These are phyloP conservation scores for Volutella citrinella DNA, from an alignment of 2,329 filamentous ascomycete species.

Conservation along the genomic window DNA sequence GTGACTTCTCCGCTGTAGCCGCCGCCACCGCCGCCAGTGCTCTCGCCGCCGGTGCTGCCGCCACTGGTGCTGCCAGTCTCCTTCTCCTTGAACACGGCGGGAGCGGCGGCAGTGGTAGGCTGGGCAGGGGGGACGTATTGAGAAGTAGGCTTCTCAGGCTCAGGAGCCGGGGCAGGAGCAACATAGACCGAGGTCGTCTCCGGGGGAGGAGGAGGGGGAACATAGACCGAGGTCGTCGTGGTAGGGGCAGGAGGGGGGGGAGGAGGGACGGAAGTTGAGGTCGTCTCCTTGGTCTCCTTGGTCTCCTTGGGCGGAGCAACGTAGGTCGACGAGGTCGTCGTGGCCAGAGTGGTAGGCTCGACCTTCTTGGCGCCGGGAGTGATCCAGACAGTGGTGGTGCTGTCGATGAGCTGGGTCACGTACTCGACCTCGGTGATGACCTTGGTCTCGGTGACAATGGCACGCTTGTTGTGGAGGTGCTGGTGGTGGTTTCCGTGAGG, in stretches of 20 bases:
- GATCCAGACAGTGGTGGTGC: slow-evolving; percentile 45
- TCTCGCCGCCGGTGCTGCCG: too few relatives aligned
- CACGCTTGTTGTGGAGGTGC: slow-evolving; percentile 35
- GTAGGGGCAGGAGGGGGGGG: slow-evolving; percentile 18
- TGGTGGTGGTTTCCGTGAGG: slow-evolving; percentile 42
- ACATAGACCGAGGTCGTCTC: slow-evolving; percentile 13
- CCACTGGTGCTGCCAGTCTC: too few relatives aligned
- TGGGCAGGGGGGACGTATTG: slow-evolving; percentile 13
- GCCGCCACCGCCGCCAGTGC: slow-evolving; percentile 12
- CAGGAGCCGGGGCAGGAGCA: slow-evolving; percentile 9
- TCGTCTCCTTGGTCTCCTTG: slow-evolving; percentile 18
- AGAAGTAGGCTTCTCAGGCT: slow-evolving; percentile 9
- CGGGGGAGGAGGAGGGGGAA: slow-evolving; percentile 18
- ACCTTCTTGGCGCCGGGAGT: slow-evolving; percentile 30
- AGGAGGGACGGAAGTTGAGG: slow-evolving; percentile 19
- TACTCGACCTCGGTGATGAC: slow-evolving; percentile 49
- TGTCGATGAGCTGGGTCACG: slow-evolving; percentile 48
- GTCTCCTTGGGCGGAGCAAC: slow-evolving; percentile 13
- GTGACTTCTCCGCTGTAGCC: slow-evolving; percentile 55
- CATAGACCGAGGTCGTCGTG: slow-evolving; percentile 19
- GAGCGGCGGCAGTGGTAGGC: slow-evolving; percentile 14
- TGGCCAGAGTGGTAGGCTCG: slow-evolving; percentile 21
- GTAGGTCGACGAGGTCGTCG: slow-evolving; percentile 14
- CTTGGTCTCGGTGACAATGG: slow-evolving; percentile 45
- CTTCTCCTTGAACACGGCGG: slow-evolving; percentile 18